These are phyloP conservation scores for Lentinula guzmanii DNA, from an alignment of 768 basidiomycete genomes.

Conservation along the genomic window DNA sequence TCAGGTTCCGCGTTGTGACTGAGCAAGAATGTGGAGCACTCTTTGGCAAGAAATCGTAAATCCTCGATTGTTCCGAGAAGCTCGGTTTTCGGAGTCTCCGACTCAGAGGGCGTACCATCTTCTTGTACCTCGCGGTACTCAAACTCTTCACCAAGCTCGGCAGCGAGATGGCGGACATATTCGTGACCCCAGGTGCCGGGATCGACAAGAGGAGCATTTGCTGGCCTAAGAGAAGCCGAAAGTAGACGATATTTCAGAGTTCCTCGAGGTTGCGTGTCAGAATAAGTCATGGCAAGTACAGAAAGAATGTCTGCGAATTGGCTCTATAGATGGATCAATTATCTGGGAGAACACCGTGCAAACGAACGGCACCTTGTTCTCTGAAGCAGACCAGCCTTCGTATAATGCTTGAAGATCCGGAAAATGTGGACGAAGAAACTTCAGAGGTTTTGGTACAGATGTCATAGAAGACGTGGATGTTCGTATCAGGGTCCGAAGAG, in stretches of 20 bases:
- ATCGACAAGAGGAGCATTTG: constrained; percentile 66
- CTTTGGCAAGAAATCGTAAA: constrained; percentile 67
- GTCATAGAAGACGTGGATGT: constrained; percentile 99
- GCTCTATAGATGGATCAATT: constrained; percentile 41
- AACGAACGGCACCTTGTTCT: constrained; percentile 58
- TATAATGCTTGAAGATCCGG: constrained; percentile 80
- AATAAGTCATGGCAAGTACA: constrained; percentile 99
- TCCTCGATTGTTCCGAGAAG: constrained; percentile 64
- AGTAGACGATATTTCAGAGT: constrained; percentile 91
- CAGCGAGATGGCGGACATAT: constrained; percentile 94
- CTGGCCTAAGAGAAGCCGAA: constrained; percentile 61
- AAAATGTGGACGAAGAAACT: constrained; percentile 95
- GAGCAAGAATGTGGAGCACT: constrained; percentile 86
- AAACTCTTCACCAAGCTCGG: constrained; percentile 95
- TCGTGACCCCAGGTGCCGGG: constrained; percentile 99
- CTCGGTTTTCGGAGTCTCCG: constrained; percentile 19
- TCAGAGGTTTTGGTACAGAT: constrained; percentile 96
- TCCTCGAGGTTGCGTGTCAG: constrained; percentile 93
- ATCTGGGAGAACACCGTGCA: background rate
- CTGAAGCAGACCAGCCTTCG: constrained; percentile 72
- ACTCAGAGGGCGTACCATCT: constrained; percentile 18
- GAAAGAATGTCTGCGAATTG: constrained; percentile 96
- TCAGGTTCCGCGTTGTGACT: constrained; percentile 97
- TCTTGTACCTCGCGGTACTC: constrained; percentile 56
- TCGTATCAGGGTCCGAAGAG: constrained; percentile 86